These are phyloP conservation scores for Pythium brassicae DNA, from an alignment of 352 stramenopile genomes.

Conservation along the genomic window DNA sequence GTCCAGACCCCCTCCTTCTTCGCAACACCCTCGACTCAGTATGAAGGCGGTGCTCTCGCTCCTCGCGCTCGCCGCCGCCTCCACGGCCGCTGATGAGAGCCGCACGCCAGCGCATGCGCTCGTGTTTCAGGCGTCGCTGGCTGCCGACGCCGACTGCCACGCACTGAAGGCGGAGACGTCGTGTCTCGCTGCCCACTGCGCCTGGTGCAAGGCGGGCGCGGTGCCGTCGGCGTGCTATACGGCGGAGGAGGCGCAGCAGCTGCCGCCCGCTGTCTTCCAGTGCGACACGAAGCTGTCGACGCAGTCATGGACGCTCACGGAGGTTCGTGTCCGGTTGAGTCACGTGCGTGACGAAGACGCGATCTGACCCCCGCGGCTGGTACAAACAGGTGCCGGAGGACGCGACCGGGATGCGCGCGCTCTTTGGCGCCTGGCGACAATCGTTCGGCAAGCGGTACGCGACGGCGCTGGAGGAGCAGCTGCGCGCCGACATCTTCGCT, in stretches of 20 bases:
- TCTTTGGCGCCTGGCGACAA: conserved; percentile 55
- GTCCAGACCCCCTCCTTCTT: no score
- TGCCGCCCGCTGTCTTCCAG: conserved; percentile 72
- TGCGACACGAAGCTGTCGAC: conserved; percentile 36
- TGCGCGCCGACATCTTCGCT: conserved; percentile 53
- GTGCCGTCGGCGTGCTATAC: conserved; percentile 81
- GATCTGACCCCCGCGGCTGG: not conserved
- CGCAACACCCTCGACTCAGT: no score
- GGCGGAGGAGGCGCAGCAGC: conserved; percentile 48
- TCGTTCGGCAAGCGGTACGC: conserved; percentile 44
- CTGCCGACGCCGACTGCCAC: conserved; percentile 40
- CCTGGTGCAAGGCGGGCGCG: conserved; percentile 73
- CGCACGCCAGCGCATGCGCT: conserved; percentile 12
- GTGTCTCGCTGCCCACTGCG: conserved; percentile 56
- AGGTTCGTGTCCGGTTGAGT: conserved; percentile 6
- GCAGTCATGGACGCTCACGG: conserved; percentile 32
- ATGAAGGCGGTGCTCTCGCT: no score
- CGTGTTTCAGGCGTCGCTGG: conserved; percentile 18
- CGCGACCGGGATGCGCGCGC: conserved; percentile 17
- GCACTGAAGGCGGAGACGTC: conserved; percentile 33
- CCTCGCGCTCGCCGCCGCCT: no score
- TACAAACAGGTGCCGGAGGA: conserved; percentile 18
- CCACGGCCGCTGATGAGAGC: no score
- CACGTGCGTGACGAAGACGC: no score
- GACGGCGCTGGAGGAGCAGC: conserved; percentile 40